Percentiles rank a stretch among this genome's conserved stretches.
Evolutionary conservation across 148 eudicot species (phyloP).

Genomic region (Camellia granthamiana): DNA sequence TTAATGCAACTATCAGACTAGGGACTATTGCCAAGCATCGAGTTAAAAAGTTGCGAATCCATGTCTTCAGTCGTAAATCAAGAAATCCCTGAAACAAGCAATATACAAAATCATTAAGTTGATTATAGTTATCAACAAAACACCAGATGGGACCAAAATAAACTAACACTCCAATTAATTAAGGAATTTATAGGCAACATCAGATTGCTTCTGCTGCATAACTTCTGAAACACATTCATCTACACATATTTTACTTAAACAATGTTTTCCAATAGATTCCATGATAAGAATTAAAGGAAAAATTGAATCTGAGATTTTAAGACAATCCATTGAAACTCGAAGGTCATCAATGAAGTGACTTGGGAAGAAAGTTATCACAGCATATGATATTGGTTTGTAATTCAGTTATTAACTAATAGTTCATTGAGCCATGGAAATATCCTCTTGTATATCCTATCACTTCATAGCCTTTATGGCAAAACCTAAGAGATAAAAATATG

Average conservation of each 20-base stretch:
- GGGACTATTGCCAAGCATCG: slow-evolving; percentile 94
- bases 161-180: not conserved
- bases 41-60: slow-evolving; percentile 86
- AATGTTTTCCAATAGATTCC: not conserved
- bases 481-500: not conserved
- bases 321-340: not conserved
- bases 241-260: not conserved
- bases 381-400: not conserved
- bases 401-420: not conserved
- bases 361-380: not conserved
- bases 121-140: not conserved
- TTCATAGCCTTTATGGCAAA: not conserved
- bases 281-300: not conserved
- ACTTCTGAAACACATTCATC: not conserved
- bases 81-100: slow-evolving; percentile 73
- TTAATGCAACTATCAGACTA: slow-evolving; percentile 82
- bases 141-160: not conserved
- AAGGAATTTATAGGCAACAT: not conserved
- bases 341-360: not conserved
- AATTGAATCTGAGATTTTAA: not conserved
- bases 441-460: not conserved
- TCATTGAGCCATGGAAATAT: not conserved
- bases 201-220: not conserved
- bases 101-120: not conserved
- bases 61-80: slow-evolving; percentile 75